These are phyloP conservation scores for Chlorella ohadii DNA, from an alignment of 139 green algal genomes.

Conservation along the genomic window DNA sequence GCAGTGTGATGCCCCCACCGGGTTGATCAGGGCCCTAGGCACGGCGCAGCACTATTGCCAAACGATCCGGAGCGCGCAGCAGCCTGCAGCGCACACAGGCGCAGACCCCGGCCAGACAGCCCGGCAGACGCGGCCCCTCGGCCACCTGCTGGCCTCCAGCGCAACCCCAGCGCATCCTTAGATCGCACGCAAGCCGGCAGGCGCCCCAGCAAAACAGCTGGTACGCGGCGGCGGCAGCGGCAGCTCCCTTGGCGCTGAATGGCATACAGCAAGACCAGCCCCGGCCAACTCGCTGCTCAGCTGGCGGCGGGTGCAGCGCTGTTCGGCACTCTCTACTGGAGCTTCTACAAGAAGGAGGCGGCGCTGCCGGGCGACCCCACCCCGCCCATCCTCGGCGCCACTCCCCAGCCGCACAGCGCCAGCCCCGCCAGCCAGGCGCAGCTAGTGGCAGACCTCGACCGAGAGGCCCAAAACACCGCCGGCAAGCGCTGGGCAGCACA, in stretches of 20 bases:
- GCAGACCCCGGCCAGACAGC: neutral
- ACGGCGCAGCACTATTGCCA: too few species aligned
- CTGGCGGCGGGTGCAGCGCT: neutral
- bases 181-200: neutral
- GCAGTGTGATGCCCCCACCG: too few species aligned
- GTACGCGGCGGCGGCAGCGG: neutral
- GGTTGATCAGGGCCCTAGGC: too few species aligned
- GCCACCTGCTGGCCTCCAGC: too few species aligned
- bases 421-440: neutral
- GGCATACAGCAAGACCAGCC: neutral
- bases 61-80: too few species aligned
- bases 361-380: neutral
- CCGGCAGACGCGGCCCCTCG: neutral
- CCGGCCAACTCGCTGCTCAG: conserved; percentile 10
- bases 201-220: neutral
- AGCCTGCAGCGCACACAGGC: neutral
- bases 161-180: too few species aligned
- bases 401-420: too few species aligned
- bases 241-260: neutral
- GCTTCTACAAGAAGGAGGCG: neutral
- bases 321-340: neutral
- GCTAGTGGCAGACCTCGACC: neutral
- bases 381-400: neutral
- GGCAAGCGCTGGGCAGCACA: neutral
- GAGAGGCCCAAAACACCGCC: neutral